These are phyloP conservation scores for Tetraselmis striata DNA, from an alignment of 139 green algal genomes.

Conservation along the genomic window DNA sequence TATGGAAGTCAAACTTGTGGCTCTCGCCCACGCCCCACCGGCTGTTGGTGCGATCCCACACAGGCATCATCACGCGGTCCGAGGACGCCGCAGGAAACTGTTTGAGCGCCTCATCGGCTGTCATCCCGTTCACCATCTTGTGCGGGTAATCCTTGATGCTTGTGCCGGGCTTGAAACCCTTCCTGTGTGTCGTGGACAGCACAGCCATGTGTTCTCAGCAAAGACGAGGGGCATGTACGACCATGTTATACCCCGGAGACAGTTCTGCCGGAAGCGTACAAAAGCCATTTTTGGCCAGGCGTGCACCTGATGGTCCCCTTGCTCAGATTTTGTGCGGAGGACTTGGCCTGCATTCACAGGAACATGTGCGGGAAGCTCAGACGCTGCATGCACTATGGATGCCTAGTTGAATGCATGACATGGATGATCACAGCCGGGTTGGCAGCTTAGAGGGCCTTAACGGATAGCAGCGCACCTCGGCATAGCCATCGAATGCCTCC, in stretches of 20 bases:
- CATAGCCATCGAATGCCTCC: not conserved
- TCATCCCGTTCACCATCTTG: not conserved
- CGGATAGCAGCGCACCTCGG: not conserved
- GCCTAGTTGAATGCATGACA: too few relatives aligned
- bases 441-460: too few relatives aligned
- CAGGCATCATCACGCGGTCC: not conserved
- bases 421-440: too few relatives aligned
- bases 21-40: not conserved
- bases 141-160: not conserved
- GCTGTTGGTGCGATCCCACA: not conserved
- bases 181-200: not conserved
- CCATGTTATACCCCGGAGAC: too few relatives aligned
- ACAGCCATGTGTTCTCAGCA: too few relatives aligned
- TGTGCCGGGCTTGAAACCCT: not conserved
- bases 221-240: too few relatives aligned
- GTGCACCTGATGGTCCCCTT: not conserved
- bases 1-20: not conserved
- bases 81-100: not conserved
- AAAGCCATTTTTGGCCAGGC: too few relatives aligned
- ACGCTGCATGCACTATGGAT: too few relatives aligned
- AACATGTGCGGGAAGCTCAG: too few relatives aligned
- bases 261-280: too few relatives aligned
- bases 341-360: not conserved
- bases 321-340: not conserved
- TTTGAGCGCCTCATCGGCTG: not conserved